phyloP scores from a whole-genome alignment of 306 rosid genomes.

The Coriaria nepalensis region DNA sequence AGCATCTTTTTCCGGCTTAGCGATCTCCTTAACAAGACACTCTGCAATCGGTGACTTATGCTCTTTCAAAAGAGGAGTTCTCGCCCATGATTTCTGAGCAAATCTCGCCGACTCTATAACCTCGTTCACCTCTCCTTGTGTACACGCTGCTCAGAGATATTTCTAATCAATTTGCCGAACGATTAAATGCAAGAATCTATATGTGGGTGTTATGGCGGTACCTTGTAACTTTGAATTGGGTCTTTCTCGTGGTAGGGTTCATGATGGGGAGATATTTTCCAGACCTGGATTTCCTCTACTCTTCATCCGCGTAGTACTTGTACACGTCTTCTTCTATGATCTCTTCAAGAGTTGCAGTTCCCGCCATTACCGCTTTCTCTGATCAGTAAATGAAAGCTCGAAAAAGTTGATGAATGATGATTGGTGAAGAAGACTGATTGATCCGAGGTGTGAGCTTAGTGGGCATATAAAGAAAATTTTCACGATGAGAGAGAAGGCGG shows the following conservation, averaged over 20 bases:
- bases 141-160: conserved; percentile 39
- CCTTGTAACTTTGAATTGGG: conserved; percentile 86
- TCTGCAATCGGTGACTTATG: conserved; percentile 84
- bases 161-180: too few species aligned
- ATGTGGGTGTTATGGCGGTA: neutral
- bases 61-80: conserved; percentile 90
- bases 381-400: neutral
- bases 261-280: conserved; percentile 56
- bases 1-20: conserved; percentile 96
- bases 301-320: conserved; percentile 67
- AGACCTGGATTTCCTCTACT: conserved; percentile 66
- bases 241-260: conserved; percentile 62
- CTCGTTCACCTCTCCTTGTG: conserved; percentile 89
- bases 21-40: conserved; percentile 79
- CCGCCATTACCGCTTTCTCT: conserved; percentile 27
- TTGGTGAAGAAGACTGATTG: too few species aligned
- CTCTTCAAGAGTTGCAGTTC: conserved; percentile 52
- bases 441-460: too few species aligned
- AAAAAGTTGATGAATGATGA: neutral
- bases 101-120: conserved; percentile 69
- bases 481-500: too few species aligned
- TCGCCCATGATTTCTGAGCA: conserved; percentile 91
- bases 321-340: conserved; percentile 53
- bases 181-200: too few species aligned
- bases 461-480: too few species aligned